Evolutionary conservation across 169 alveolate genomes (phyloP).

Genomic region (Perkinsus olseni): DNA sequence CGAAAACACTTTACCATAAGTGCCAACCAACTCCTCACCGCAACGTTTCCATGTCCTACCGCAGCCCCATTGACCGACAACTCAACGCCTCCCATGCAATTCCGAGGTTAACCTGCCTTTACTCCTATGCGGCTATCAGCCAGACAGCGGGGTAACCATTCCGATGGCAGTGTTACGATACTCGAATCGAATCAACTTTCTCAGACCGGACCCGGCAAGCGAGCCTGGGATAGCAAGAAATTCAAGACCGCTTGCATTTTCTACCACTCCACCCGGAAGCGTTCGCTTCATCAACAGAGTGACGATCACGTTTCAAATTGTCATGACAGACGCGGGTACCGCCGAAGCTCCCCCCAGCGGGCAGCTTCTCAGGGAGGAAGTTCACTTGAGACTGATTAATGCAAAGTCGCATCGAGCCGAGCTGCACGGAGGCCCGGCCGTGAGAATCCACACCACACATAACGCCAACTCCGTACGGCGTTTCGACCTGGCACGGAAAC

Average conservation of each 20-base stretch:
- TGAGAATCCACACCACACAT: background rate
- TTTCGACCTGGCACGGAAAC: background rate
- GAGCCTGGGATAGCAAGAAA: background rate
- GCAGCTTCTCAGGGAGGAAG: background rate
- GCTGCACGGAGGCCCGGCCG: background rate
- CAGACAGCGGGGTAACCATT: no score
- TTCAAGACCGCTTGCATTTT: background rate
- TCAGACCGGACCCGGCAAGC: background rate
- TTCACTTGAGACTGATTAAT: background rate
- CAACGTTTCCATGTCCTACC: no score
- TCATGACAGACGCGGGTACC: background rate
- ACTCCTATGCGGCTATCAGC: no score
- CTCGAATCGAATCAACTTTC: background rate
- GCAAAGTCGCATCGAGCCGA: background rate
- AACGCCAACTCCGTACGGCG: background rate
- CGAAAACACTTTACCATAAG: no score
- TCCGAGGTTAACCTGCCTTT: no score
- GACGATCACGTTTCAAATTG: background rate
- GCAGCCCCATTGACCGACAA: no score
- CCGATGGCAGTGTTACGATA: background rate
- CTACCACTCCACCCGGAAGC: background rate
- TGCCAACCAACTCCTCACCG: no score
- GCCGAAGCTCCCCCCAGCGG: background rate
- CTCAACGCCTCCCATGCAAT: no score
- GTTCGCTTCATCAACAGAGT: background rate